Conservation (phyloP, 768 basidiomycete species). For the Mycena crocata region DNA sequence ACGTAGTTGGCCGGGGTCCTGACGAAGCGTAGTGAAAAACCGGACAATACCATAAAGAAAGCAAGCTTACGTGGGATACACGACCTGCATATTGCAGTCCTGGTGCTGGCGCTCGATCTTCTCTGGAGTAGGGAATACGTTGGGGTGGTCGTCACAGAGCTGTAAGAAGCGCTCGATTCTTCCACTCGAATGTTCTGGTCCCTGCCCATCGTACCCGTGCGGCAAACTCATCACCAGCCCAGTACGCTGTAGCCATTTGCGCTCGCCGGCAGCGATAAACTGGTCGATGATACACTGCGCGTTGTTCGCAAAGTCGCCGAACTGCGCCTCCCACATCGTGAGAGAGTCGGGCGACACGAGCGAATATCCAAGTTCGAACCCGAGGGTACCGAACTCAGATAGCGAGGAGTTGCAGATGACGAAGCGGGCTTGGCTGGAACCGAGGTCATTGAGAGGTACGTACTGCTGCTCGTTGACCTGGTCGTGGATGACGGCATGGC, state of each 20-base stretch:
- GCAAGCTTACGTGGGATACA: slow-evolving; percentile 87
- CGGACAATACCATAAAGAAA: neutral
- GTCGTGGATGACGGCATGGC: slow-evolving; percentile 97
- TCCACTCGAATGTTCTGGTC: slow-evolving; percentile 97
- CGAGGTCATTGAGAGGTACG: slow-evolving; percentile 89
- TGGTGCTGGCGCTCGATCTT: slow-evolving; percentile 97
- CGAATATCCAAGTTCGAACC: slow-evolving; percentile 98
- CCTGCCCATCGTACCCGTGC: slow-evolving; percentile 98
- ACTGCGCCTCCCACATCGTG: slow-evolving; percentile 99
- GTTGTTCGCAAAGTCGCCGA: slow-evolving; percentile 98
- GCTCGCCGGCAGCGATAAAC: slow-evolving; percentile 96
- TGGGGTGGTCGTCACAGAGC: slow-evolving; percentile 96
- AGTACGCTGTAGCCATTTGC: slow-evolving; percentile 96
- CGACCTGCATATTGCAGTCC: slow-evolving; percentile 99
- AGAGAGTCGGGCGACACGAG: slow-evolving; percentile 94
- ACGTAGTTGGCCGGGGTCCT: slow-evolving; percentile 97
- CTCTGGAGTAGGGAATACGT: slow-evolving; percentile 87
- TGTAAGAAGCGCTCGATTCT: slow-evolving; percentile 97
- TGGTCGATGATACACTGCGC: slow-evolving; percentile 99
- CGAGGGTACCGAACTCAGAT: slow-evolving; percentile 94
- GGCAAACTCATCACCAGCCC: slow-evolving; percentile 91
- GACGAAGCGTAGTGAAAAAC: slow-evolving; percentile 10
- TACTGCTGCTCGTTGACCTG: slow-evolving; percentile 93
- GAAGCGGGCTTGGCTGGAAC: slow-evolving; percentile 89
- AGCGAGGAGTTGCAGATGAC: slow-evolving; percentile 97